Conservation (phyloP, 371 early-diverging fungal species). For the Lichtheimia hyalospora region DNA sequence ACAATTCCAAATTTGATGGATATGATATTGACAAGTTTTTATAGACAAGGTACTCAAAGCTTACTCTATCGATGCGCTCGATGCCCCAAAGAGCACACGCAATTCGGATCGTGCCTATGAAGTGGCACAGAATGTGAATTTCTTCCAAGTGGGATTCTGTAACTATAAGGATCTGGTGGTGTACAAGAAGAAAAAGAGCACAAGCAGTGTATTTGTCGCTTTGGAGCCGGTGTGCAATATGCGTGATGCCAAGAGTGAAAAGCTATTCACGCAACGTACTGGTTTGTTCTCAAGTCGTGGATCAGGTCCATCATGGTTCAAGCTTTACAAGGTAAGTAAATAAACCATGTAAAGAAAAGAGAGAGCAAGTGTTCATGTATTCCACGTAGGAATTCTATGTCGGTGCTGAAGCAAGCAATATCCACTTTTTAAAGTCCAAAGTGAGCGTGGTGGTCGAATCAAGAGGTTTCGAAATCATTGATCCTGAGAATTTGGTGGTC, state of each 20-base stretch:
- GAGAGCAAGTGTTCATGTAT: too few species aligned
- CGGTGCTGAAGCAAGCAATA: slow-evolving; percentile 73
- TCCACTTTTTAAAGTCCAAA: slow-evolving; percentile 75
- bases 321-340: slow-evolving; percentile 28
- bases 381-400: slow-evolving; percentile 84
- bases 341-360: too few species aligned
- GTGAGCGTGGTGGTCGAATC: slow-evolving; percentile 77
- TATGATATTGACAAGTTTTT: background rate
- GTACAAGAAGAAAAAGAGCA: slow-evolving; percentile 53
- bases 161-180: slow-evolving; percentile 62
- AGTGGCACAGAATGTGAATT: slow-evolving; percentile 67
- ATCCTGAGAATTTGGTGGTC: slow-evolving; percentile 73
- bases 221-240: slow-evolving; percentile 43
- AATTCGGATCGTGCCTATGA: slow-evolving; percentile 48
- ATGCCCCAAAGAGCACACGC: slow-evolving; percentile 40
- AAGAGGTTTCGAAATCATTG: slow-evolving; percentile 85
- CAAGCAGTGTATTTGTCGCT: slow-evolving; percentile 44
- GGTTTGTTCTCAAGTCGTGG: slow-evolving; percentile 43
- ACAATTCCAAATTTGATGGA: background rate
- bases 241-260: slow-evolving; percentile 39
- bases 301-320: slow-evolving; percentile 44
- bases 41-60: slow-evolving; percentile 64
- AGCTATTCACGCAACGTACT: slow-evolving; percentile 31
- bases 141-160: slow-evolving; percentile 78
- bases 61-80: slow-evolving; percentile 62